Evolutionary conservation across 768 basidiomycete species (phyloP), one percentile per base, ranked within the genome.

Genomic region (Agaricus sinodeliciosus): DNA sequence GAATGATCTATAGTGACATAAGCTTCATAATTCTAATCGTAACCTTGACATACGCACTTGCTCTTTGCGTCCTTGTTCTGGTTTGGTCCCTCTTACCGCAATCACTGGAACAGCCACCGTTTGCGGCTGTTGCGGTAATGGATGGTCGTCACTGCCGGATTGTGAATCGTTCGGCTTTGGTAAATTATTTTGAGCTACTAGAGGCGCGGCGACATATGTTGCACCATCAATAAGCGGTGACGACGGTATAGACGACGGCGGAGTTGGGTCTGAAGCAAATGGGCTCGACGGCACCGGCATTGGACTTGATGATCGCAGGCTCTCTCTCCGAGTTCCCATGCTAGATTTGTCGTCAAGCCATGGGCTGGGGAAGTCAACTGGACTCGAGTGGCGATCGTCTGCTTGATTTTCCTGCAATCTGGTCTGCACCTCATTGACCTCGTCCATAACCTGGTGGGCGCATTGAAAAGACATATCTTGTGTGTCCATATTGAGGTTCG

Each of bases 281-380:
- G 51, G 44, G 25, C 51, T 53, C 13, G 51, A 53, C 27, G 51
- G 50, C 25, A 37, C 43, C 15, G 36, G 36, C 13, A 46, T 9
- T 9, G 51, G 51, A 41, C 51, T 53, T 36, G 51, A 53, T 3
- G 11, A 15, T 28, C 28, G 44, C 11, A 16, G 16, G 26, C 12
- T 39, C 37, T 39, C 37, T 16, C 37, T 13, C 15, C 16, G 28
- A n/a, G 43, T 45, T 45, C 11, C 28, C 26, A n/a, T 19, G 26
- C 43, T 22, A 8, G 40, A n/a, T 2, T 2, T n/a, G n/a, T 19
- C 42, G 19, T 43, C 18, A 12, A 19, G 31, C 11, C 7, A 31
- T 3, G 31, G 31, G 31, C 31, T 31, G 11, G 31, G 11, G 31
- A 31, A 31, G 8, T 31, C 31, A 31, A 31, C 7, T 31, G 31